These are phyloP conservation scores for Salvia rosmarinus DNA, from an alignment of 257 asterid genomes.

Conservation along the genomic window DNA sequence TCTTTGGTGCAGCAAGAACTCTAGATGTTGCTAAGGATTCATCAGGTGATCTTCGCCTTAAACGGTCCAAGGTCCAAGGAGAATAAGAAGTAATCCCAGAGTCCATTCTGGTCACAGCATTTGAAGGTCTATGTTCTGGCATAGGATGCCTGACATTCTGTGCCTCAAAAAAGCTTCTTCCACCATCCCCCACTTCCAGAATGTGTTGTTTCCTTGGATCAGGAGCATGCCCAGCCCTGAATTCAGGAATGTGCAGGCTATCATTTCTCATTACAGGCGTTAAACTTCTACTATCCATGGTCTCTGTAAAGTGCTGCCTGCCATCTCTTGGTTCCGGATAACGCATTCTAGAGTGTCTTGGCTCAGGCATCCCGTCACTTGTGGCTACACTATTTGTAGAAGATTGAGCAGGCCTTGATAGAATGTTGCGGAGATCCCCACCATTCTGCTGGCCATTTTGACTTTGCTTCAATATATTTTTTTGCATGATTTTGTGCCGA, in stretches of 20 bases:
- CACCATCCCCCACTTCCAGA: slow-evolving; percentile 45
- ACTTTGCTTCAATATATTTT: slow-evolving; percentile 45
- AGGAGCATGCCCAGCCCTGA: slow-evolving; percentile 34
- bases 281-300: slow-evolving; percentile 45
- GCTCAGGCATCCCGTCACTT: slow-evolving; percentile 48
- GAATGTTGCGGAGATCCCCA: slow-evolving; percentile 73
- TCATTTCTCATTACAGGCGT: slow-evolving; percentile 42
- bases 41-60: slow-evolving; percentile 77
- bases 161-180: slow-evolving; percentile 38
- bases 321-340: slow-evolving; percentile 42
- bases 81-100: slow-evolving; percentile 54
- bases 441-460: slow-evolving; percentile 55
- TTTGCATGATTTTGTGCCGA: slow-evolving; percentile 75
- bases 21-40: slow-evolving; percentile 51
- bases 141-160: slow-evolving; percentile 49
- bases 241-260: slow-evolving; percentile 39
- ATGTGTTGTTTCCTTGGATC: slow-evolving; percentile 46
- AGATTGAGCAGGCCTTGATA: slow-evolving; percentile 88
- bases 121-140: slow-evolving; percentile 56
- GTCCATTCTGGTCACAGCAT: slow-evolving; percentile 46
- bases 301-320: slow-evolving; percentile 40
- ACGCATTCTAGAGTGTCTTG: slow-evolving; percentile 44
- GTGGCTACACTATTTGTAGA: slow-evolving; percentile 49
- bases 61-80: slow-evolving; percentile 78
- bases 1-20: slow-evolving; percentile 56